phyloP scores from a whole-genome alignment of 257 asterid genomes.

The Schizonepeta tenuifolia region DNA sequence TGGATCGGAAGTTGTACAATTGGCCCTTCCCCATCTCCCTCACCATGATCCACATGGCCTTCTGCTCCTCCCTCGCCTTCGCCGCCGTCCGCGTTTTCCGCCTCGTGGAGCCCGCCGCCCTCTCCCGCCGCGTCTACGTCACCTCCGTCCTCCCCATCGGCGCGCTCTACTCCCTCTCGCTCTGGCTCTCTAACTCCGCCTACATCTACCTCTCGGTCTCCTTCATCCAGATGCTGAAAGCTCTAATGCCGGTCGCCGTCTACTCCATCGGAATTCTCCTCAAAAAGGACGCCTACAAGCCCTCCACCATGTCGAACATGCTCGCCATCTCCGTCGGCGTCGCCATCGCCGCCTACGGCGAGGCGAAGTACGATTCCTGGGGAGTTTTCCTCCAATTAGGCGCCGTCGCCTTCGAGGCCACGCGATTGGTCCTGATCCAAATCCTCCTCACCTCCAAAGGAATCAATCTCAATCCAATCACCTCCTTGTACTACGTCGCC shows the following conservation, averaged over 20 bases:
- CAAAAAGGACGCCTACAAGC: slow-evolving; percentile 52
- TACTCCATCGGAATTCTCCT: slow-evolving; percentile 61
- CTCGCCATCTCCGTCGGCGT: slow-evolving; percentile 71
- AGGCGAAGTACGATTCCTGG: slow-evolving; percentile 72
- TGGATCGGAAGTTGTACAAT: slow-evolving; percentile 67
- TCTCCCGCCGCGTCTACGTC: slow-evolving; percentile 61
- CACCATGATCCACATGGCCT: slow-evolving; percentile 81
- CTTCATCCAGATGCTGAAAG: slow-evolving; percentile 79
- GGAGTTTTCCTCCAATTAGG: slow-evolving; percentile 72
- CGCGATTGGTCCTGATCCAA: slow-evolving; percentile 74
- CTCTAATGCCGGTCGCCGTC: slow-evolving; percentile 80
- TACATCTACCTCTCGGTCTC: slow-evolving; percentile 75
- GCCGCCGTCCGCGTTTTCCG: slow-evolving; percentile 62
- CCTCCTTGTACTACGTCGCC: slow-evolving; percentile 74
- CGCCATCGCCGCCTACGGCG: slow-evolving; percentile 82
- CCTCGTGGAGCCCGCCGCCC: slow-evolving; percentile 64
- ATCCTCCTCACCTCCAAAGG: slow-evolving; percentile 71
- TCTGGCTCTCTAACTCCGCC: slow-evolving; percentile 80
- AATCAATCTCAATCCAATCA: slow-evolving; percentile 66
- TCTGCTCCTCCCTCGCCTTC: slow-evolving; percentile 73
- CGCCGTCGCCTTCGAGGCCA: slow-evolving; percentile 74
- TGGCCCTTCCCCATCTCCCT: slow-evolving; percentile 86
- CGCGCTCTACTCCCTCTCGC: slow-evolving; percentile 65
- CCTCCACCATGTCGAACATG: slow-evolving; percentile 64
- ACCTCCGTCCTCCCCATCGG: slow-evolving; percentile 78